Base-by-base conservation (phyloP, 768 basidiomycete genomes). In the Lentinula sp. region DNA sequence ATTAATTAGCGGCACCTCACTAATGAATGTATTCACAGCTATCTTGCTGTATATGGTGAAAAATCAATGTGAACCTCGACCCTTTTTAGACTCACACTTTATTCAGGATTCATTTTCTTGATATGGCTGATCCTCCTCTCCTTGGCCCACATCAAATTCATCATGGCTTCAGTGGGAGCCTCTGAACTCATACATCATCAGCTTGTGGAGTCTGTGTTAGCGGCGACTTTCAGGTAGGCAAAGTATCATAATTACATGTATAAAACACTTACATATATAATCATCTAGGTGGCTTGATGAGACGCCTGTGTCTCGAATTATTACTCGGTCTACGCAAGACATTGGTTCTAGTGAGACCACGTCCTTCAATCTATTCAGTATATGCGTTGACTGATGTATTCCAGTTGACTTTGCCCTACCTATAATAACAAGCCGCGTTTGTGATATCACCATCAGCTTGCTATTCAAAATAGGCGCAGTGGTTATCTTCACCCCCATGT, bases 301-400 rank as follows among this genome's bases (percentile, higher is more conserved):
- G 13, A 80, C 79, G 1, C 81, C 81, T 0, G 74, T 75, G 0
- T 80, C 80, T 13, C 74, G 81, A 2, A 75, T 83, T 59, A 78
- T 81, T 35, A 71, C 79, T 15, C 73, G 81, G 35, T 78, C 77
- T 62, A 82, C 81, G 0, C 76, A 80, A 39, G 81, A 81, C 64
- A 77, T 82, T 13, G 68, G 71, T n/a, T 64, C 71, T 20, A 63
- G 76, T 71, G 62, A 46, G 64, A 2, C 57, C 35, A 6, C 41
- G n/a, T 53, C 41, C 45, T 18, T 37, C 7, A 10, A 16, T 23
- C 6, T 8, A 18, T 23, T 37, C 15, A 10, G n/a, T 42, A 18
- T 42, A 23, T 35, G 55, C 18, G 5, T 20, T 49, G 6, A 20
- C 15, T 9, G 1, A 1, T 18, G n/a, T 20, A 15, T 50, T 52